Evolutionary conservation across 2,329 filamentous ascomycete species (phyloP), one percentile per base, ranked within the genome.

Genomic region (Teratosphaeria nubilosa): DNA sequence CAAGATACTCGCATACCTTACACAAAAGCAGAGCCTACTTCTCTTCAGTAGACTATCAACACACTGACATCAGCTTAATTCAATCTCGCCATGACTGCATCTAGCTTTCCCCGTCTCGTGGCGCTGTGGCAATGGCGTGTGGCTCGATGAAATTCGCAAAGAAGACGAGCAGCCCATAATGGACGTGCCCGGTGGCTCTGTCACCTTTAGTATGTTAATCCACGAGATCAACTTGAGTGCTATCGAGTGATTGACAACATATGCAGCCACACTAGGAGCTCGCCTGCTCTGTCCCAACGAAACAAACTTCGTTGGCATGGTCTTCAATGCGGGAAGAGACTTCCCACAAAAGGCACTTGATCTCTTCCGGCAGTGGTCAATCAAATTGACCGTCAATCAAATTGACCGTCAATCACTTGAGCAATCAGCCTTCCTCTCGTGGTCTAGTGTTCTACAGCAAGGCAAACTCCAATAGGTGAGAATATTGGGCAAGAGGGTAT

Each of bases 121-220:
- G 55, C 60, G 22, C 56, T 62, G 3, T n/a, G 60, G 60, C 27
- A 62, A 60, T 14, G 67, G 67, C n/a, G 63, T 68, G 14, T 69
- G 67, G 67, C 63, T 69, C 0, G 67, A 69, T 53, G 66, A 68
- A 51, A 68, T 69, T 10, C 60, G 61, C 24, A 60, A 56, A 10
- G 58, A 53, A 5, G 63, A 58, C 51, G 20, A 62, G 25, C 53
- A 55, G 7, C 53, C 59, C 11, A 53, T 60, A 24, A 22, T 54
- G 11, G 60, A 66, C 53, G 58, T 68, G 5, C 56, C 65, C 2
- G 66, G 66, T 22, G 65, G 68, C n/a, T 65, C 63, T 6, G 61
- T 67, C 13, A 61, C 64, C 9, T 68, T 62, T 53, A 59, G 60
- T 61, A 58, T 51, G 59, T 14, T 27, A 41, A 9, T 20, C 16